These are phyloP conservation scores for Oidium heveae DNA, from an alignment of 2,329 filamentous ascomycete genomes.

Conservation along the genomic window DNA sequence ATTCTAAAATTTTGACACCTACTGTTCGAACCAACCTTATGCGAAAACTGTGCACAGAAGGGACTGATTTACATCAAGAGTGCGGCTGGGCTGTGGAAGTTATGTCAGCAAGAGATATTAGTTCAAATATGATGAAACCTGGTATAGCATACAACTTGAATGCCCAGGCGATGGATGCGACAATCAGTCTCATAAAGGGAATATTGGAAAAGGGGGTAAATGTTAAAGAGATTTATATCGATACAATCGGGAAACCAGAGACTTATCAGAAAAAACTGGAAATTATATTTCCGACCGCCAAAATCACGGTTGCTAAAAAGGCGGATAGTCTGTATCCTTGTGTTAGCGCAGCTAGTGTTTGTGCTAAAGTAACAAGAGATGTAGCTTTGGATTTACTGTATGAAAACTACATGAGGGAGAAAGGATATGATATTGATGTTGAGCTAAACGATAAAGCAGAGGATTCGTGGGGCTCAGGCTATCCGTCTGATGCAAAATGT, in stretches of 20 bases:
- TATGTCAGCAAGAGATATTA: slow-evolving; percentile 38
- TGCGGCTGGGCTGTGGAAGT: slow-evolving; percentile 69
- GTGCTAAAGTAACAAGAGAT: slow-evolving; percentile 88
- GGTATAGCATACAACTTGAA: slow-evolving; percentile 61
- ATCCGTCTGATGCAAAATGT: slow-evolving; percentile 68
- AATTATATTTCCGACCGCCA: slow-evolving; percentile 53
- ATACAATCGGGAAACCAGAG: slow-evolving; percentile 68
- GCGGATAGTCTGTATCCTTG: slow-evolving; percentile 81
- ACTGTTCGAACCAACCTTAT: slow-evolving; percentile 50
- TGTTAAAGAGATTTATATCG: slow-evolving; percentile 73
- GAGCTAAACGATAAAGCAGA: slow-evolving; percentile 7
- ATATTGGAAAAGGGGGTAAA: slow-evolving; percentile 60
- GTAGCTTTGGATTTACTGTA: slow-evolving; percentile 65
- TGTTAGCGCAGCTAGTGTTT: slow-evolving; percentile 81
- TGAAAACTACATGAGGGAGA: slow-evolving; percentile 13
- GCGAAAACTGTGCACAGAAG: slow-evolving; percentile 40
- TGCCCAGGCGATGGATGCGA: slow-evolving; percentile 84
- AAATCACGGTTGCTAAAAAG: slow-evolving; percentile 64
- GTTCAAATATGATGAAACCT: slow-evolving; percentile 15
- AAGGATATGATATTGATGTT: slow-evolving; percentile 6
- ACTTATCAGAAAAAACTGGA: slow-evolving; percentile 69
- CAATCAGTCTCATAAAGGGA: slow-evolving; percentile 52
- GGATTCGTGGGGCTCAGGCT: slow-evolving; percentile 63
- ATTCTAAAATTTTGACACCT: slow-evolving; percentile 76
- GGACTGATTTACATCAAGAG: slow-evolving; percentile 28